Percentiles rank a stretch among this genome's conserved stretches.
phyloP scores from a whole-genome alignment of 768 basidiomycete species.

The Mycena latifolia region DNA sequence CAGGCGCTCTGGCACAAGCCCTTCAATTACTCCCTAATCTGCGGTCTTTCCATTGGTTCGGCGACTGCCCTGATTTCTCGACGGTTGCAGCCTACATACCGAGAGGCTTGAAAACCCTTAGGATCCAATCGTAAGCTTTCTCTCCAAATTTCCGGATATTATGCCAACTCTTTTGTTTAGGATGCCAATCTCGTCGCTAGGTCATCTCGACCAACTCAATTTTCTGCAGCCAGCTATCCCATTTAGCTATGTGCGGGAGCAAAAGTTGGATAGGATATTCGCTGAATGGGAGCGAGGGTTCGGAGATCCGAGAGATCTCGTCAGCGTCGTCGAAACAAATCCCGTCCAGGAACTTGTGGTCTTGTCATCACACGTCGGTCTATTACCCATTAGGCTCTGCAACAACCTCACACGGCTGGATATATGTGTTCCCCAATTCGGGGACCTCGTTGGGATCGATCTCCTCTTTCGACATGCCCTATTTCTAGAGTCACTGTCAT shows the following conservation, averaged over 20 bases:
- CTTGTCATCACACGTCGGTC: constrained; percentile 42
- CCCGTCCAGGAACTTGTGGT: constrained; percentile 42
- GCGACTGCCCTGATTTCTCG: constrained; percentile 45
- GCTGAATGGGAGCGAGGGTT: constrained; percentile 27
- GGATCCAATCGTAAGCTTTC: constrained; percentile 47
- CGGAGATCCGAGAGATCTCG: constrained; percentile 27
- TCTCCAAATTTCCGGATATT: neutral
- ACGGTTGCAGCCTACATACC: constrained; percentile 47
- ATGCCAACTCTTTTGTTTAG: constrained; percentile 25
- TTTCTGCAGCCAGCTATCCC: constrained; percentile 47
- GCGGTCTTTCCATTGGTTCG: constrained; percentile 54
- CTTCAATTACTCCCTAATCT: constrained; percentile 47
- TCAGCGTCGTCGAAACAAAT: constrained; percentile 25
- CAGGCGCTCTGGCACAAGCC: constrained; percentile 52
- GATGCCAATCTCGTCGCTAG: constrained; percentile 40
- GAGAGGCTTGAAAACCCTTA: constrained; percentile 40
- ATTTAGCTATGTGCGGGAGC: constrained; percentile 45
- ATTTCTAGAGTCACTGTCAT: constrained; percentile 50
- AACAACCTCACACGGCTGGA: constrained; percentile 48
- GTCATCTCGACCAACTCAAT: constrained; percentile 41
- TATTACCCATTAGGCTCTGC: constrained; percentile 49
- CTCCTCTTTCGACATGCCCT: constrained; percentile 50
- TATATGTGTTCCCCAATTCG: constrained; percentile 45
- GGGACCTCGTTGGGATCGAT: constrained; percentile 47
- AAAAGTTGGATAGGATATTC: constrained; percentile 32